These are phyloP conservation scores for Cladorrhinum sp. DNA, from an alignment of 2,329 filamentous ascomycete species.

Conservation along the genomic window DNA sequence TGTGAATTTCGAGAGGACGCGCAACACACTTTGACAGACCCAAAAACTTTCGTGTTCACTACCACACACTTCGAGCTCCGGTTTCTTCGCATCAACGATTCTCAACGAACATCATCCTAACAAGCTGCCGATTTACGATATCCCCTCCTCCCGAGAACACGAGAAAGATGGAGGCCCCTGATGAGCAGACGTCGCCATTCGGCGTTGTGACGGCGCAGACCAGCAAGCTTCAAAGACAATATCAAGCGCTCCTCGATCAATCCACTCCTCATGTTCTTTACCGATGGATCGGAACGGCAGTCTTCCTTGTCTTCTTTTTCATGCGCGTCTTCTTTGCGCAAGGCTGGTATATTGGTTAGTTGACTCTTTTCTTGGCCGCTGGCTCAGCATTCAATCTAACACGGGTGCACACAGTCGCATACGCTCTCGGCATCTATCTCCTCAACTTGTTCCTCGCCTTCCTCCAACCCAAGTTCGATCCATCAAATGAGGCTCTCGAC, in stretches of 20 bases:
- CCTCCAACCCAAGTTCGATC: slow-evolving; percentile 97
- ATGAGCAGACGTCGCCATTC: slow-evolving; percentile 28
- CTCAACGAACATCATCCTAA: not conserved
- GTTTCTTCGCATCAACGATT: not conserved
- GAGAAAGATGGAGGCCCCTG: slow-evolving; percentile 23
- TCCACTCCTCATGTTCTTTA: slow-evolving; percentile 87
- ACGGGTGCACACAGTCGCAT: slow-evolving; percentile 66
- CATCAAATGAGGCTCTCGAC: slow-evolving; percentile 84
- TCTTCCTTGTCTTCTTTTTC: slow-evolving; percentile 76
- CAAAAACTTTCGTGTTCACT: not conserved
- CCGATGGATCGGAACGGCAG: slow-evolving; percentile 83
- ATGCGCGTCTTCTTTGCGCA: slow-evolving; percentile 86
- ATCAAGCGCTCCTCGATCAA: slow-evolving; percentile 91
- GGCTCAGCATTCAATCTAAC: slow-evolving; percentile 14
- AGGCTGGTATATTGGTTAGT: slow-evolving; percentile 95
- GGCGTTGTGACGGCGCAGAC: slow-evolving; percentile 26
- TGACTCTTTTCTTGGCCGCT: no score
- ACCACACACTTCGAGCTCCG: not conserved
- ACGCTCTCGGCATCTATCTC: slow-evolving; percentile 96
- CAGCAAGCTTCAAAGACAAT: slow-evolving; percentile 56
- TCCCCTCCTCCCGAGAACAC: not conserved
- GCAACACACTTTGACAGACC: not conserved
- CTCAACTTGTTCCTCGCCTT: slow-evolving; percentile 99
- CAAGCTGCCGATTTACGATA: not conserved
- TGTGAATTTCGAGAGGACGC: not conserved